phyloP scores from a whole-genome alignment of 1,284 basidiomycete species.

The Coniophora puteana region DNA sequence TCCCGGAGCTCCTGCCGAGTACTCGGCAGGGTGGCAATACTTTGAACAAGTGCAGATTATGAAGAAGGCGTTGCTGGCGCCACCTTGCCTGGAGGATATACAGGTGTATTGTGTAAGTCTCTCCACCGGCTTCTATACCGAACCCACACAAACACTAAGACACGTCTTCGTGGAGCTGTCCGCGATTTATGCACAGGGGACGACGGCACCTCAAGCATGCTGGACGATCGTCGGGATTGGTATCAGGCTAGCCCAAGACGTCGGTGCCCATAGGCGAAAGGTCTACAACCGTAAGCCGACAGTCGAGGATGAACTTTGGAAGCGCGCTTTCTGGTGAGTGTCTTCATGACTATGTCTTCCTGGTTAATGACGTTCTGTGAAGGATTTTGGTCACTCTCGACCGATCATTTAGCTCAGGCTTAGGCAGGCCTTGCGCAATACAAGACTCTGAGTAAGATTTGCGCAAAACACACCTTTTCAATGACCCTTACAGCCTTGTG shows the following conservation, averaged over 20 bases:
- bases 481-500: neutral
- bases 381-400: slow-evolving; percentile 67
- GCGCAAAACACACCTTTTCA: neutral
- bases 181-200: slow-evolving; percentile 49
- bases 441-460: slow-evolving; percentile 77
- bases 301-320: slow-evolving; percentile 67
- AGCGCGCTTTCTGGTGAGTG: slow-evolving; percentile 74
- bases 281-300: slow-evolving; percentile 34
- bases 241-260: slow-evolving; percentile 64
- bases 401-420: slow-evolving; percentile 59
- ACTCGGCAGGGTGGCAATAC: slow-evolving; percentile 74
- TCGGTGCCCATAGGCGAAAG: slow-evolving; percentile 61
- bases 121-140: neutral
- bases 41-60: slow-evolving; percentile 60
- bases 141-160: neutral
- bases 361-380: neutral
- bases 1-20: slow-evolving; percentile 36
- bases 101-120: slow-evolving; percentile 48
- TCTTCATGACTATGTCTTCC: neutral
- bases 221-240: slow-evolving; percentile 74
- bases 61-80: slow-evolving; percentile 42
- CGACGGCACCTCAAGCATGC: slow-evolving; percentile 64
- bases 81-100: slow-evolving; percentile 57
- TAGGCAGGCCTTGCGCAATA: slow-evolving; percentile 80
- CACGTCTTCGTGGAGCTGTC: slow-evolving; percentile 33